A percentile compares a stretch with the other conserved stretches of the same genome.
Evolutionary conservation across 2,329 filamentous ascomycete genomes (phyloP).

Genomic region (Canariomyces notabilis): DNA sequence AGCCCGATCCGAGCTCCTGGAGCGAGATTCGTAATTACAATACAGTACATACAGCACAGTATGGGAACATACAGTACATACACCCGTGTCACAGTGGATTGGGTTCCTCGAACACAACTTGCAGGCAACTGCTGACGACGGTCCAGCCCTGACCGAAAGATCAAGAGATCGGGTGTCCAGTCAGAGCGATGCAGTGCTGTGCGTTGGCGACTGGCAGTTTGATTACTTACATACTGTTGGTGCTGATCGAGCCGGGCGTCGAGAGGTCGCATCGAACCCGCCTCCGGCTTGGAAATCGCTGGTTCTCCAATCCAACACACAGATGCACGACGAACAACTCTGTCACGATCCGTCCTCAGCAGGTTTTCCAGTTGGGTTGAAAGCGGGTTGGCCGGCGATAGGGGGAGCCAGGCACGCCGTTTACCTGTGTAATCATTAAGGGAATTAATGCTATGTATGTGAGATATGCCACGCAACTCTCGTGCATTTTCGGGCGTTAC

Average conservation of each 20-base stretch:
- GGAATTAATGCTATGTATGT: too few species aligned
- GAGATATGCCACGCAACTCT: too few species aligned
- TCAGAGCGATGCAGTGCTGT: background rate
- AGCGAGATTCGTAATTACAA: constrained; percentile 9
- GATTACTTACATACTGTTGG: background rate
- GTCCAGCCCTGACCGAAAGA: background rate
- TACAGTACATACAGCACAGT: too few species aligned
- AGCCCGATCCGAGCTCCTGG: background rate
- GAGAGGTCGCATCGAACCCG: background rate
- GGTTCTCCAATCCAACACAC: background rate
- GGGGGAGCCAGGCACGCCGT: background rate
- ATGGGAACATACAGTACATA: too few species aligned
- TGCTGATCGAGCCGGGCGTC: background rate
- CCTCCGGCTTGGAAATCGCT: background rate
- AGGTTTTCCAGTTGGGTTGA: too few species aligned
- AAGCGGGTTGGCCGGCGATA: background rate
- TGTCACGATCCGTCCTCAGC: too few species aligned
- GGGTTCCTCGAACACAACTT: background rate
- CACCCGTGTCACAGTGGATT: too few species aligned
- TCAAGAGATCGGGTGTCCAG: background rate
- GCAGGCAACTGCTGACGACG: background rate
- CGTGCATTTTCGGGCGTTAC: too few species aligned
- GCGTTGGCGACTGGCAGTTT: background rate
- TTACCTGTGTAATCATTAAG: too few species aligned
- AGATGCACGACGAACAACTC: background rate